Evolutionary conservation across 1,284 basidiomycete genomes (phyloP), one percentile per base, ranked within the genome.

Genomic region (Inonotus obliquus): DNA sequence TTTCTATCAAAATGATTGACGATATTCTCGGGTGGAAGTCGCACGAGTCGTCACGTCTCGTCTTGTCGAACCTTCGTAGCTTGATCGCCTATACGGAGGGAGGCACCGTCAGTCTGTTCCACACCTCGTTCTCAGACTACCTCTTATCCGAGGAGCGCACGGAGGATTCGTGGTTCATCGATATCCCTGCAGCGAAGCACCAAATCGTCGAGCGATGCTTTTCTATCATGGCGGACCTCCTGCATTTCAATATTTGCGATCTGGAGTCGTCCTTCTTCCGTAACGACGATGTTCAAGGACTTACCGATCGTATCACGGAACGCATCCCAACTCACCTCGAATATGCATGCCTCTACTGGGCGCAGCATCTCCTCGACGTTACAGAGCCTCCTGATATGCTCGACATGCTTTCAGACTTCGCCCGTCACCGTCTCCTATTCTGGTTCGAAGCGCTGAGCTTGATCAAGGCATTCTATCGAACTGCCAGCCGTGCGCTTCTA

Each of bases 371-470:
- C 11, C n/a, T 11, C 14, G 59, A 61, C 6, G 14, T 41, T 10
- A 48, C 58, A 17, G 38, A 14, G 9, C 13, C 47, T n/a, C 4
- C 14, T 13, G 19, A 21, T 2, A 5, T 52, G 13, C 9, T 9
- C 9, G 37, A 56, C 5, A 17, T 14, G 9, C 37, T 61, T 3
- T 23, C 9, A 2, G 25, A 62, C 6, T 71, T 68, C 54, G 21
- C 70, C 6, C 44, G 64, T n/a, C 37, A 54, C 2, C 54, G 65
- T 14, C 62, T 70, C 7, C 44, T 57, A 25, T 57, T 47, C 41
- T 57, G 56, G 56, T 48, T 57, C 25, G 56, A 57, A 38, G 32
- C 67, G 2, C 59, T 72, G 3, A 71, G 70, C 52, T 44, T 72
- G 7, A 47, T 61, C 14, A 57, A 65, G 23, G 52, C 17, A 23